Evolutionary conservation across 495 filamentous ascomycete genomes (phyloP).

Genomic region (Lasiosphaeria hispida): DNA sequence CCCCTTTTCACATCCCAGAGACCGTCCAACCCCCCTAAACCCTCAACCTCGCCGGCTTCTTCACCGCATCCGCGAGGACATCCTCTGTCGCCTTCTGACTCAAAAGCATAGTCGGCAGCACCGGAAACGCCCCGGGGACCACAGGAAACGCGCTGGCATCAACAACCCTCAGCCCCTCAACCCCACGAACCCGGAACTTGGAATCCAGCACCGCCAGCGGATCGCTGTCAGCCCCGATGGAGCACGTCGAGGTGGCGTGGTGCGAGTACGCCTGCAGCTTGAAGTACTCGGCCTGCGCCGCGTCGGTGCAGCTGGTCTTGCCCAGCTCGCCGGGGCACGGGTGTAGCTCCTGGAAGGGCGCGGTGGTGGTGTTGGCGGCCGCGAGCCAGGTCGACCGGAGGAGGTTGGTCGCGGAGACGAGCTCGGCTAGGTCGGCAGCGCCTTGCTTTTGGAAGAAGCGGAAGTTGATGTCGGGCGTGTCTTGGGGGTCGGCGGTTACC

Average conservation of each 20-base stretch:
- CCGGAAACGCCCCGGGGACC: slow-evolving; percentile 10
- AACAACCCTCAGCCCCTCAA: slow-evolving; percentile 5
- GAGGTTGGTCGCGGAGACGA: slow-evolving; percentile 45
- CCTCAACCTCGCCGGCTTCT: background rate
- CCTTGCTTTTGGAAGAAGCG: slow-evolving; percentile 47
- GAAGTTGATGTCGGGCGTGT: slow-evolving; percentile 51
- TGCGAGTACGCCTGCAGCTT: slow-evolving; percentile 11
- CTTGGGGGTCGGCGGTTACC: slow-evolving; percentile 45
- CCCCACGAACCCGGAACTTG: slow-evolving; percentile 12
- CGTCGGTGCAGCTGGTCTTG: slow-evolving; percentile 27
- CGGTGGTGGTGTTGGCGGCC: slow-evolving; percentile 14
- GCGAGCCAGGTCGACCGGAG: slow-evolving; percentile 29
- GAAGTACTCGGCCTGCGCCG: slow-evolving; percentile 14
- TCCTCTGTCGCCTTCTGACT: slow-evolving; percentile 11
- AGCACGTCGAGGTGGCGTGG: slow-evolving; percentile 11
- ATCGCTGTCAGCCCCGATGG: slow-evolving; percentile 3
- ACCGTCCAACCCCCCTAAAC: no score
- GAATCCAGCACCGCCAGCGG: slow-evolving; percentile 9
- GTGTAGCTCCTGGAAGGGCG: slow-evolving; percentile 31
- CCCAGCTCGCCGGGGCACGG: slow-evolving; percentile 31
- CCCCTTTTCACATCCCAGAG: no score
- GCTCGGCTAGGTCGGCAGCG: slow-evolving; percentile 41
- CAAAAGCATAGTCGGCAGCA: slow-evolving; percentile 11
- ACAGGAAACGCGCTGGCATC: slow-evolving; percentile 7
- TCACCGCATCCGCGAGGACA: slow-evolving; percentile 9